These are phyloP conservation scores for Rutidosis leptorrhynchoides DNA, from an alignment of 129 eudicot genomes.

Conservation along the genomic window DNA sequence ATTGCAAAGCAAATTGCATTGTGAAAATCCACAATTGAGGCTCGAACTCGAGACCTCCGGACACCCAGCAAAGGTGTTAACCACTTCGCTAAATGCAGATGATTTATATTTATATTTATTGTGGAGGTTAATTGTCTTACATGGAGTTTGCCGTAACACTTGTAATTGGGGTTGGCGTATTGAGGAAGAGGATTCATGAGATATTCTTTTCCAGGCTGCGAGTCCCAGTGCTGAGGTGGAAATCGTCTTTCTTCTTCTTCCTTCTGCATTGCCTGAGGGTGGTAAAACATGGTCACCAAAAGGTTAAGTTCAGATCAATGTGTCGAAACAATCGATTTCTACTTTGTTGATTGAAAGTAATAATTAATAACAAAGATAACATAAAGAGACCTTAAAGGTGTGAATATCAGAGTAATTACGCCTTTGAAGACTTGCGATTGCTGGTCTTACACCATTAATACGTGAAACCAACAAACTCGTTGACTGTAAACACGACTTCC, in stretches of 20 bases:
- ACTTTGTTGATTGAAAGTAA: no score
- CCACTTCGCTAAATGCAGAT: no score
- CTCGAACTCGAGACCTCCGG: no score
- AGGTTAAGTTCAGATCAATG: no score
- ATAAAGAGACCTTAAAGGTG: slow-evolving; percentile 25
- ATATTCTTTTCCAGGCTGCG: slow-evolving; percentile 83
- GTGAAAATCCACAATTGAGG: no score
- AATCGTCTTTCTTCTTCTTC: slow-evolving; percentile 36
- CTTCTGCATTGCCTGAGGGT: neutral
- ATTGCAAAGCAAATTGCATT: no score
- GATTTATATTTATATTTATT: no score
- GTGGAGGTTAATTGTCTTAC: slow-evolving; percentile 22
- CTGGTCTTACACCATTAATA: no score
- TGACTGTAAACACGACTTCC: neutral
- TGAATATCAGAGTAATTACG: neutral
- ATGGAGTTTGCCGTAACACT: slow-evolving; percentile 57
- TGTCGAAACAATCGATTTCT: no score
- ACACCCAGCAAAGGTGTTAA: no score
- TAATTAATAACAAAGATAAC: no score
- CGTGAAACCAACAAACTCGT: neutral
- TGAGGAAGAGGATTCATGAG: slow-evolving; percentile 72
- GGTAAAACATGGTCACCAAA: slow-evolving; percentile 12
- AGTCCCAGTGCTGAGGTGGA: slow-evolving; percentile 60
- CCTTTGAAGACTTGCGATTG: neutral
- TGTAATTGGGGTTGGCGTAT: slow-evolving; percentile 33